Evolutionary conservation across 306 rosid genomes (phyloP).

Genomic region (Dicorynia guianensis): DNA sequence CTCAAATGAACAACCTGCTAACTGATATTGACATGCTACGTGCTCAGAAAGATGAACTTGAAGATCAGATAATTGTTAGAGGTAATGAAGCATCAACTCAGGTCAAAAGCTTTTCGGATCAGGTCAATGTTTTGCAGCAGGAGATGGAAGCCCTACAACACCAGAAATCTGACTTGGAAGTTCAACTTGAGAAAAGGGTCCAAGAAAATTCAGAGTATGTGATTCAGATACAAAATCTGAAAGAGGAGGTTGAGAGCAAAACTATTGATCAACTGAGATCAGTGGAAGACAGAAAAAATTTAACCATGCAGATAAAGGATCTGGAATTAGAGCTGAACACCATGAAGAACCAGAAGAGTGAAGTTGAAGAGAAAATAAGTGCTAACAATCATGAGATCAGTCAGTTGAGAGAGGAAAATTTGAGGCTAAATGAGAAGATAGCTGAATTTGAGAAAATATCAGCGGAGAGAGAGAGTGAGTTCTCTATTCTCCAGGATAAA

Average conservation of each 20-base stretch:
- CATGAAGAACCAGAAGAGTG: constrained; percentile 9
- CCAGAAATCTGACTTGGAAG: constrained; percentile 64
- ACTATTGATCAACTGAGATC: constrained; percentile 54
- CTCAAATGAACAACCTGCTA: constrained; percentile 61
- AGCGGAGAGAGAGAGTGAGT: too few species aligned
- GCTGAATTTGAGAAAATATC: too few species aligned
- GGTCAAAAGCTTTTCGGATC: constrained; percentile 56
- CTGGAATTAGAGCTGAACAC: constrained; percentile 55
- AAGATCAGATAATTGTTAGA: constrained; percentile 56
- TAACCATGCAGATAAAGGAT: constrained; percentile 48
- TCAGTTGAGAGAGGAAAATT: too few species aligned
- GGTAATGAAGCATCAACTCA: constrained; percentile 66
- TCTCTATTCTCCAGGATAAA: too few species aligned
- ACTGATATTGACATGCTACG: constrained; percentile 50
- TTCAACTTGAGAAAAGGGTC: constrained; percentile 57
- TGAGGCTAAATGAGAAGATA: too few species aligned
- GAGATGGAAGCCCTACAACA: constrained; percentile 58
- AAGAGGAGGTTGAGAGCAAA: constrained; percentile 66
- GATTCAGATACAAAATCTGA: constrained; percentile 64
- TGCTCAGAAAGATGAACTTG: constrained; percentile 63
- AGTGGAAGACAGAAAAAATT: constrained; percentile 59
- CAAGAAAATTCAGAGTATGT: constrained; percentile 54
- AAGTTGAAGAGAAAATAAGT: too few species aligned
- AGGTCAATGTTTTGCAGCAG: constrained; percentile 63
- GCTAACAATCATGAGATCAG: too few species aligned